Conservation (phyloP, 2,329 filamentous ascomycete species). For the Emydomyces testavorans region DNA sequence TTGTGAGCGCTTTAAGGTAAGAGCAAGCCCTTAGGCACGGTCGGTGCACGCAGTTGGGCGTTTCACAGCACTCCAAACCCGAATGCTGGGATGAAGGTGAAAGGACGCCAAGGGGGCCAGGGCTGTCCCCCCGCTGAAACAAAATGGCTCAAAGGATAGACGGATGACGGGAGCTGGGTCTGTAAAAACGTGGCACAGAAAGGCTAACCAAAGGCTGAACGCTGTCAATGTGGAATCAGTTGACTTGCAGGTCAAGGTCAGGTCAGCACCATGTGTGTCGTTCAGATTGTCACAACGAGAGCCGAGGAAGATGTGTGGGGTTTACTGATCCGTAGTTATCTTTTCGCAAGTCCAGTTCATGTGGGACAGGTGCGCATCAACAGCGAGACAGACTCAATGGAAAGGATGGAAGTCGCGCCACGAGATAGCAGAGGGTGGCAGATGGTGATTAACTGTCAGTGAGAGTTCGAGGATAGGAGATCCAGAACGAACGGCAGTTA, state of each 20-base stretch:
- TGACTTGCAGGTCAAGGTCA: neutral
- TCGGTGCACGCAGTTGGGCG: neutral
- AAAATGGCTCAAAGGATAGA: neutral
- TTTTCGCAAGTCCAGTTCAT: neutral
- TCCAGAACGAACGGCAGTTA: constrained; percentile 11
- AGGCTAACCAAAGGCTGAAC: neutral
- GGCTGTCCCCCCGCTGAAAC: neutral
- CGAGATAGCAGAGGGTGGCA: neutral
- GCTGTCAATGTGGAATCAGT: neutral
- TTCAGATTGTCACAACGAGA: neutral
- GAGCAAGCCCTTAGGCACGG: neutral
- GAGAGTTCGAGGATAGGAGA: constrained; percentile 7
- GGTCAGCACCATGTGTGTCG: neutral
- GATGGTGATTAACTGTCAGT: neutral
- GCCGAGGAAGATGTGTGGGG: neutral
- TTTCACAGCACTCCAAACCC: neutral
- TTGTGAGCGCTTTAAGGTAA: neutral
- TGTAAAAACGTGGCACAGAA: neutral
- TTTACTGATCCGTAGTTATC: neutral
- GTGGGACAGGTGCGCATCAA: neutral
- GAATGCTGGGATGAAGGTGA: neutral
- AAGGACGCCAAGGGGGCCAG: neutral
- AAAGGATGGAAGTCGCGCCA: neutral
- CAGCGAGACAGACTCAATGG: neutral
- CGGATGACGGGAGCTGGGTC: neutral